Base-by-base conservation (phyloP, 2,329 filamentous ascomycete genomes). In the Ramichloridium luteum region DNA sequence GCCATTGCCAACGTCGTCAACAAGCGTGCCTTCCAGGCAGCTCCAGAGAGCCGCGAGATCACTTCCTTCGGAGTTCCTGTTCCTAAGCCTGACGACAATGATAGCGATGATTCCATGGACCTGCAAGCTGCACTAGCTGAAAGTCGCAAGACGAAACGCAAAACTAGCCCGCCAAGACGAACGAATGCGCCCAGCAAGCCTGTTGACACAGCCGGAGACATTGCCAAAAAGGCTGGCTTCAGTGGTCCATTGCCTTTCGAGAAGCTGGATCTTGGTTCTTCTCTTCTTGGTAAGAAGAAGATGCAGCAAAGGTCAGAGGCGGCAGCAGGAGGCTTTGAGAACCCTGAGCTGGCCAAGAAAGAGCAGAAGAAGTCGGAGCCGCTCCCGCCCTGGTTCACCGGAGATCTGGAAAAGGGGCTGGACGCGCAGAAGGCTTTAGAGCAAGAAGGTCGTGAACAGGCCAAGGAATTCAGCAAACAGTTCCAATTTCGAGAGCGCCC, bases 231-330 rank as follows among this genome's bases (percentile, higher is more conserved):
- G 44, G 65, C 72, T 31, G 59, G 46, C 12, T 80, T 93, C 49
- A 72, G 73, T 42, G 88, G 88, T 0, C 84, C 86, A 0, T 57
- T 98, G 4, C 90, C 90, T 0, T 98, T 98, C 49, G 85, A 93
- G 45, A 88, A 69, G 30, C 59, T 78, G 5, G 68, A 84, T 49
- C 66, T 93, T 2, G 74, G 80, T 27, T 76, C 72, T 31, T 77
- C 72, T 20, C 55, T 62, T 8, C 53, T 61, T 10, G 63, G 60
- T 16, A 67, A 59, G 53, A 69, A 62, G 54, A 70, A 62, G 45
- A 66, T 60, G 60, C 62, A 62, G 47, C 65, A 56, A 42, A 60
- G 61, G 31, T 59, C 70, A 35, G 62, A 69, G 31, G 67, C 71
- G 4, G 55, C 62, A 37, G 68, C 72, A 22, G 78, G 78, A 13